Evolutionary conservation across 208 protist genomes (phyloP), one percentile per base, ranked within the genome.

Genomic region (Leptomonas seymouri): DNA sequence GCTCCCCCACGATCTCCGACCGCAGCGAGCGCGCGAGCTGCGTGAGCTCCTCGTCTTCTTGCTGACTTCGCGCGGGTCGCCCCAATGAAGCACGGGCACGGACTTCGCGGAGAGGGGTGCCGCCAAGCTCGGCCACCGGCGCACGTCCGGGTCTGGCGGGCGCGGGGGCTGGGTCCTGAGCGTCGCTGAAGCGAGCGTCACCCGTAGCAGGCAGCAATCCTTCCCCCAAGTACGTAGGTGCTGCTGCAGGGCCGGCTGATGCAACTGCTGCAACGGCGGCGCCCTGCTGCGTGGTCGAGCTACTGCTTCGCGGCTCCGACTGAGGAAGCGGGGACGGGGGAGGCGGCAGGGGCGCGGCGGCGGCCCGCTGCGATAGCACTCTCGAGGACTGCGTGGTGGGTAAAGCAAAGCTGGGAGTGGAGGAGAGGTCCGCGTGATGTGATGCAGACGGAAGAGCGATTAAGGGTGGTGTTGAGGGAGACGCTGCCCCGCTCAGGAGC

Each of bases 11-110:
- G 3, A 80, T 60, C 41, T 71, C 59, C 12, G 68, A 76, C 14
- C 62, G 68, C 39, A 80, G 63, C 16, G 68, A 80, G 21, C 64
- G 68, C 30, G 57, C 49, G 27, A 67, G 71, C 57, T 74, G 75
- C 62, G 62, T 57, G 34, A 65, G 60, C 25, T 80, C 75, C 48
- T 76, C 71, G 9, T 76, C 71, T 1, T 51, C 61, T 20, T 59
- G 50, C 58, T 50, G 46, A 23, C 21, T 21, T 20, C 49, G 51
- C 34, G 39, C 7, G 2, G 15, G 50, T 31, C 15, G 62, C 12
- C 25, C 7, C 7, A 46, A 39, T 16, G 48, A 36, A 31, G 49
- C 49, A 28, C 25, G 14, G 20, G 25, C 41, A 16, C 15, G 20
- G 14, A 31, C 3, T 5, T 15, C 30, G 30, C 61, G n/a, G 41